phyloP scores from a whole-genome alignment of 2,329 filamentous ascomycete genomes.

The Cordyceps tenuipes region DNA sequence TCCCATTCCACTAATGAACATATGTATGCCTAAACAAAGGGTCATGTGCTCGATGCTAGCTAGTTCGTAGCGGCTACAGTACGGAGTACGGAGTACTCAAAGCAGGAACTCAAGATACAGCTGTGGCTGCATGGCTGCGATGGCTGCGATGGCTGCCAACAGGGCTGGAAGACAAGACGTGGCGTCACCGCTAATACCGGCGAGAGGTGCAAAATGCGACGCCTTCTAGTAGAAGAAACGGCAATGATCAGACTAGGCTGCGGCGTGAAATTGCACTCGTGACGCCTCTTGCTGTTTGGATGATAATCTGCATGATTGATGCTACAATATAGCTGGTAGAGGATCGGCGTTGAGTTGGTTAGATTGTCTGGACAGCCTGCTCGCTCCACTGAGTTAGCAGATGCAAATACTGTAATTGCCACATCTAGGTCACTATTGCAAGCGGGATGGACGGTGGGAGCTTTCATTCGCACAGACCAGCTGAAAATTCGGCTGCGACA shows the following conservation, averaged over 20 bases:
- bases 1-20: too few species aligned
- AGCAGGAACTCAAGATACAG: not conserved
- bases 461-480: not conserved
- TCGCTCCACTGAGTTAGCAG: not conserved
- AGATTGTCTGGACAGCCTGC: not conserved
- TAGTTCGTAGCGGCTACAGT: not conserved
- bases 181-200: not conserved
- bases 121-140: not conserved
- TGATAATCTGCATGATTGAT: not conserved
- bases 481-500: not conserved
- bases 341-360: not conserved
- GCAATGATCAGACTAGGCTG: not conserved
- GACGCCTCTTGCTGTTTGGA: slow-evolving; percentile 1
- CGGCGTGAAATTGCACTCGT: not conserved
- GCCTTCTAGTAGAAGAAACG: not conserved
- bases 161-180: slow-evolving; percentile 1
- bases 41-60: slow-evolving; percentile 5
- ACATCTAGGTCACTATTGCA: not conserved
- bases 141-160: not conserved
- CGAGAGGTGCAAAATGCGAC: not conserved
- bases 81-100: not conserved
- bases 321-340: not conserved
- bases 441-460: not conserved
- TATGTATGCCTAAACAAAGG: not conserved
- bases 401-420: not conserved